Evolutionary conservation across 2,329 filamentous ascomycete species (phyloP), one percentile per base, ranked within the genome.

Genomic region (Fusarium sp.): DNA sequence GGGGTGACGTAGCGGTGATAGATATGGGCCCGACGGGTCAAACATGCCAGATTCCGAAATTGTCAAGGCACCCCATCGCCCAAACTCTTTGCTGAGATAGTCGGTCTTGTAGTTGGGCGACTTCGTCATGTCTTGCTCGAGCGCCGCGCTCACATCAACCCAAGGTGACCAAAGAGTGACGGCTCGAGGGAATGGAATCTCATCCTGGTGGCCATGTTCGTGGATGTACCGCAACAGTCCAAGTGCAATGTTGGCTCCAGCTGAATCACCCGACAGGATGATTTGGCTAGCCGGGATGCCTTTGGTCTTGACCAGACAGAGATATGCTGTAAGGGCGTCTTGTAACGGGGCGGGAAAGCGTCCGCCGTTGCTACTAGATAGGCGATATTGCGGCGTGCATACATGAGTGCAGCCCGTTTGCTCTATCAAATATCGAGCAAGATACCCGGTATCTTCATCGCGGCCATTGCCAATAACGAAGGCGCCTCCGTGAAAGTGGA

Each of bases 51-150:
- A 70, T 8, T 61, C 66, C 3, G 75, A 77, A 30, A 77, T 58
- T 7, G 67, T 67, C 2, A 32, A 41, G n/a, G 75, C 75, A 4
- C 75, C 75, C 75, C 75, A 77, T 11, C 66, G 67, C 2, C 65
- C 66, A 39, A 77, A 77, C 2, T 76, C 41, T 32, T 30, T 72
- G 39, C 71, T 77, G 1, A 77, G 66, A 37, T 77, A 77, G 14
- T 77, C 75, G 2, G 75, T 74, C 23, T 70, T 77, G 66, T 72
- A 74, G 34, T 77, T 68, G 7, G 75, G 75, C 13, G 75, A 77
- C n/a, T 54, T 41, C 0, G 34, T 66, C 3, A 58, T 35, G 9
- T 77, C 70, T 34, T 77, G 75, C 3, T 77, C 61, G 6, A 77
- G n/a, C 6, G 72, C 70, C 4, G 58, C 75, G 2, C 58, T 54